Evolutionary conservation across 1,284 basidiomycete species (phyloP).

Genomic region (Neotropicomus parvogracilis): DNA sequence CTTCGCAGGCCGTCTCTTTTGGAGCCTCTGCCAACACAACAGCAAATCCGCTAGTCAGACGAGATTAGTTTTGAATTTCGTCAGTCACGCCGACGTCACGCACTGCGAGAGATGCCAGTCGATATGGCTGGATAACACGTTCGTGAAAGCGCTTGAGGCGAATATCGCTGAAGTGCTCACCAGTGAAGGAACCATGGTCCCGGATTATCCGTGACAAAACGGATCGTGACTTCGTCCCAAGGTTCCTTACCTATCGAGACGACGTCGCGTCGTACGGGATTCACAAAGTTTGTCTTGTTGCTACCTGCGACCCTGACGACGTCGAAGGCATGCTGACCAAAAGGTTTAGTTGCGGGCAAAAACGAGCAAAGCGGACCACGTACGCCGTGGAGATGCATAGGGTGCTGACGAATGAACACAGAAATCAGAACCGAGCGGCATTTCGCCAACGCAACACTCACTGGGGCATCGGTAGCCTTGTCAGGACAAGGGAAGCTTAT

Average conservation of each 20-base stretch:
- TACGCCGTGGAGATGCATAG: too few relatives aligned
- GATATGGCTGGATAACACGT: not conserved
- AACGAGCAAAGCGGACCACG: too few relatives aligned
- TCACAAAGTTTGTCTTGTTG: not conserved
- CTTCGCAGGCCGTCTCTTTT: not conserved
- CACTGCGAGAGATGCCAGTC: not conserved
- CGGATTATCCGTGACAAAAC: not conserved
- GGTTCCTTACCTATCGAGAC: conserved; percentile 1
- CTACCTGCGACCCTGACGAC: not conserved
- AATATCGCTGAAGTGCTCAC: not conserved
- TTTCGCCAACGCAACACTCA: too few relatives aligned
- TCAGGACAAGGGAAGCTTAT: too few relatives aligned
- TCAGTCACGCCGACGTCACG: not conserved
- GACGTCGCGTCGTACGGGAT: not conserved
- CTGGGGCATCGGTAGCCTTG: too few relatives aligned
- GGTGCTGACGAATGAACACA: too few relatives aligned
- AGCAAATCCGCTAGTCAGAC: not conserved
- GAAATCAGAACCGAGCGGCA: too few relatives aligned
- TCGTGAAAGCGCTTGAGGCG: not conserved
- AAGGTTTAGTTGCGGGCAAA: too few relatives aligned
- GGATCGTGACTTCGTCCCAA: not conserved
- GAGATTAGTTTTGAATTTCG: not conserved
- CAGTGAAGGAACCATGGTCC: conserved; percentile 1
- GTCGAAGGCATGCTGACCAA: too few relatives aligned
- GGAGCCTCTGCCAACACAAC: conserved; percentile 1